A percentile compares a stretch with the other conserved stretches of the same genome.
Conservation (phyloP, 2,329 filamentous ascomycete species). For the Diaporthe nobilis region DNA sequence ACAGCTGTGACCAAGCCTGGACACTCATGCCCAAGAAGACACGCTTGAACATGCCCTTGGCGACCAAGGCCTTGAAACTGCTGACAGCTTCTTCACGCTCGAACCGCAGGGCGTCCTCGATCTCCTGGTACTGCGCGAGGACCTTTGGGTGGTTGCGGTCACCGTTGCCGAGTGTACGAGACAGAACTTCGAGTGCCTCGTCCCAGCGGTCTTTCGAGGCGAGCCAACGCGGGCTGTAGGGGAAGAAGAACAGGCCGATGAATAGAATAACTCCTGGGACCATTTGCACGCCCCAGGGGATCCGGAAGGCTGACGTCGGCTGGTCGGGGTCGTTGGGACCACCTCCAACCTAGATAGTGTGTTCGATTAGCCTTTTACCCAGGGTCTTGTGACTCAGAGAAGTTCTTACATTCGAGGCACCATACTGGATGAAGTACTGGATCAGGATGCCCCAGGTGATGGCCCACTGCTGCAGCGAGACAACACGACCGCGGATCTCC, state of each 20-base stretch:
- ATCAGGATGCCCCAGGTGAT: conserved; percentile 80
- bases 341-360: conserved; percentile 56
- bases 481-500: conserved; percentile 71
- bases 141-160: conserved; percentile 71
- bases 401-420: conserved; percentile 59
- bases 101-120: conserved; percentile 67
- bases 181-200: conserved; percentile 72
- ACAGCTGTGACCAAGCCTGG: conserved; percentile 72
- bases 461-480: conserved; percentile 77
- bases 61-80: conserved; percentile 64
- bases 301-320: conserved; percentile 67
- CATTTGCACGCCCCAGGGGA: conserved; percentile 74
- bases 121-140: conserved; percentile 74
- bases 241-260: conserved; percentile 71
- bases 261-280: conserved; percentile 68
- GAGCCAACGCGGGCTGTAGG: conserved; percentile 78
- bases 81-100: conserved; percentile 66
- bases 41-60: conserved; percentile 67
- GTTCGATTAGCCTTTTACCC: neutral
- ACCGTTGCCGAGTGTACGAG: conserved; percentile 69
- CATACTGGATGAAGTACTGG: conserved; percentile 78
- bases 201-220: conserved; percentile 78
- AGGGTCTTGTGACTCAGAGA: neutral
- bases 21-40: conserved; percentile 70
- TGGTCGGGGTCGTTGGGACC: conserved; percentile 65